These are phyloP conservation scores for Fomitopsis pinicola DNA, from an alignment of 1,284 basidiomycete genomes.

Conservation along the genomic window DNA sequence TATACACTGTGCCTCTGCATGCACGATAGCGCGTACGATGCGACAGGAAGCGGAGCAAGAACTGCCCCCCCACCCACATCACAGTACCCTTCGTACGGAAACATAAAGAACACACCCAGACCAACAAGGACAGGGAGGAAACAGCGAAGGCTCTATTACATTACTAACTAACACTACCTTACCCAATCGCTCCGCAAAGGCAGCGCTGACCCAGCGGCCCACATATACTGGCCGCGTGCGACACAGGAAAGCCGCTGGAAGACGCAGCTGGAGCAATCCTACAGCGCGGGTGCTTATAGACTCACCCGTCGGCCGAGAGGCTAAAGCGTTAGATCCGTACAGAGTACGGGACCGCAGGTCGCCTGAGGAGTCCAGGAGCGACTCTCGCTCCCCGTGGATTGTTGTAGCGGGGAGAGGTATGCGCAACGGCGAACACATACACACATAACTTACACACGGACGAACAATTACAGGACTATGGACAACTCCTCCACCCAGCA, in stretches of 20 bases:
- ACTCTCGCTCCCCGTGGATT: too few relatives aligned
- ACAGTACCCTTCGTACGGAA: too few relatives aligned
- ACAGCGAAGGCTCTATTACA: background rate
- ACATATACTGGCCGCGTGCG: constrained; percentile 1
- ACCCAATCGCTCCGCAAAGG: too few relatives aligned
- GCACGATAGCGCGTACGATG: too few relatives aligned
- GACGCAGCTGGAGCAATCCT: too few relatives aligned
- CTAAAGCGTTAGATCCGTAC: background rate
- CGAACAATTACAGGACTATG: background rate
- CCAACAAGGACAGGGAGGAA: too few relatives aligned
- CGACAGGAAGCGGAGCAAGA: too few relatives aligned
- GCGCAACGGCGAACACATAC: background rate
- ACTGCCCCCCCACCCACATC: too few relatives aligned
- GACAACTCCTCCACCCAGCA: background rate
- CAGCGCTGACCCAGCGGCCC: too few relatives aligned
- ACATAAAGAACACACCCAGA: too few relatives aligned
- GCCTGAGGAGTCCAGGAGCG: background rate
- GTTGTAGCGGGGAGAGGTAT: background rate
- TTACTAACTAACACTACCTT: background rate
- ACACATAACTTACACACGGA: background rate
- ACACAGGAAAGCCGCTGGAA: constrained; percentile 1
- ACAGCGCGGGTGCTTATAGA: background rate
- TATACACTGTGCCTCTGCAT: too few relatives aligned
- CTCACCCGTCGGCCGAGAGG: background rate
- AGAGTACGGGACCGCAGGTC: background rate